Evolutionary conservation across 2,329 filamentous ascomycete genomes (phyloP), one percentile per base, ranked within the genome.

Genomic region (Exserohilum turcica): DNA sequence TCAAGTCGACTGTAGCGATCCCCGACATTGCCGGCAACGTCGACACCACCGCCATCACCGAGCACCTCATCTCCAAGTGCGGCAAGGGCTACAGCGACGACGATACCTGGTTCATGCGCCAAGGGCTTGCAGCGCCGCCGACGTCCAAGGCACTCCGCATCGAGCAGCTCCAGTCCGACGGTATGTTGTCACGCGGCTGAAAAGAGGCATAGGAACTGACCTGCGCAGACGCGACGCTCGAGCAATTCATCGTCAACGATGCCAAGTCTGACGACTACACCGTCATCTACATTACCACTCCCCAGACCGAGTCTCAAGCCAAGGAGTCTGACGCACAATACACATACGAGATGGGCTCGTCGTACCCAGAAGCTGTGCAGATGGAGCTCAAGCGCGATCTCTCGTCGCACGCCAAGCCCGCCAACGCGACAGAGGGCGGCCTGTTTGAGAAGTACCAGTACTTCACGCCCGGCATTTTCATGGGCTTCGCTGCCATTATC

Each of bases 361-460:
- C 86, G 3, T 88, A 89, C 66, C 78, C 82, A 48, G 82, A 86
- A 44, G 75, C 82, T 10, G 69, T 89, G 43, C 89, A 89, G 65
- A 84, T 86, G 72, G 90, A 93, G 58, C 76, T 94, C 60, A 94
- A 90, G 83, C 84, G 91, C 61, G 81, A 85, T 61, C 74, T 81
- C 51, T 72, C 65, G 21, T 61, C 74, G 15, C 60, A 77, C 43
- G 59, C 54, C 42, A 65, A 63, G 39, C 66, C 57, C 6, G 58
- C 56, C 2, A 65, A 63, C 45, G 51, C 63, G 43, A 62, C 61
- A 10, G 54, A 72, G 38, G 66, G 66, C 15, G 73, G 65, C 18
- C 76, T 96, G 37, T 97, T 99, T 67, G 89, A 95, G 76, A 92
- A 90, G 74, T 99, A 99, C 75, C 89, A 96, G 73, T 97, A 92